A percentile compares a stretch with the other conserved stretches of the same genome.
phyloP scores from a whole-genome alignment of 2,329 filamentous ascomycete genomes.

The Lachnellula hyalina region DNA sequence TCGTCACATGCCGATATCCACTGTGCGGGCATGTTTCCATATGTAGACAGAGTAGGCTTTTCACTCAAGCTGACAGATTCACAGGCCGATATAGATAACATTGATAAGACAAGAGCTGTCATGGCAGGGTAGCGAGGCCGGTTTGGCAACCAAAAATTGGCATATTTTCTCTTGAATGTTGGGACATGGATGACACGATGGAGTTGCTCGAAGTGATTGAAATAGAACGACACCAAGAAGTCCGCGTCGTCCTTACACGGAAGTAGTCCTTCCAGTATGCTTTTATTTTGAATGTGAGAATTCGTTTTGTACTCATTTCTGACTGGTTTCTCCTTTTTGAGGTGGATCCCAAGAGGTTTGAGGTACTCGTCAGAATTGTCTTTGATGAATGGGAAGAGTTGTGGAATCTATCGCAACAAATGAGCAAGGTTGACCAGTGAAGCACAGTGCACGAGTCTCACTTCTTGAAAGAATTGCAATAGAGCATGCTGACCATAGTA shows the following conservation, averaged over 20 bases:
- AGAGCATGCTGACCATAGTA: constrained; percentile 10
- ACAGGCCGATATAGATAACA: constrained; percentile 51
- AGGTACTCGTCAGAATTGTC: constrained; percentile 9
- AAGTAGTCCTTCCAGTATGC: not conserved
- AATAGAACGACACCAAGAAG: constrained; percentile 3
- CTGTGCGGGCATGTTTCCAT: constrained; percentile 49
- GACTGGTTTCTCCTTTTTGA: constrained; percentile 3
- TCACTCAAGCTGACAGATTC: constrained; percentile 41
- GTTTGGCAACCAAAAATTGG: constrained; percentile 1
- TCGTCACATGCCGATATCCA: constrained; percentile 52
- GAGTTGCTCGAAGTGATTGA: constrained; percentile 5
- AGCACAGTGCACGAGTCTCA: not conserved
- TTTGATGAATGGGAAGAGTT: constrained; percentile 11
- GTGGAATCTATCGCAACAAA: constrained; percentile 6
- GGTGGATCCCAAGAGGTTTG: constrained; percentile 5
- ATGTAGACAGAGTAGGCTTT: constrained; percentile 50
- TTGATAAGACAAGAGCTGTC: constrained; percentile 31
- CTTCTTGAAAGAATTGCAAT: constrained; percentile 7
- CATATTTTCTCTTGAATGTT: constrained; percentile 9
- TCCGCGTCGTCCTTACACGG: constrained; percentile 7
- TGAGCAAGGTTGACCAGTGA: not conserved
- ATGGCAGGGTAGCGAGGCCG: constrained; percentile 5
- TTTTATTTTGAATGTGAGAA: not conserved
- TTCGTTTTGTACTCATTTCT: not conserved
- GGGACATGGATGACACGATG: constrained; percentile 10